Evolutionary conservation across 2,329 filamentous ascomycete species (phyloP).

Genomic region (Cordyceps pruinosa): DNA sequence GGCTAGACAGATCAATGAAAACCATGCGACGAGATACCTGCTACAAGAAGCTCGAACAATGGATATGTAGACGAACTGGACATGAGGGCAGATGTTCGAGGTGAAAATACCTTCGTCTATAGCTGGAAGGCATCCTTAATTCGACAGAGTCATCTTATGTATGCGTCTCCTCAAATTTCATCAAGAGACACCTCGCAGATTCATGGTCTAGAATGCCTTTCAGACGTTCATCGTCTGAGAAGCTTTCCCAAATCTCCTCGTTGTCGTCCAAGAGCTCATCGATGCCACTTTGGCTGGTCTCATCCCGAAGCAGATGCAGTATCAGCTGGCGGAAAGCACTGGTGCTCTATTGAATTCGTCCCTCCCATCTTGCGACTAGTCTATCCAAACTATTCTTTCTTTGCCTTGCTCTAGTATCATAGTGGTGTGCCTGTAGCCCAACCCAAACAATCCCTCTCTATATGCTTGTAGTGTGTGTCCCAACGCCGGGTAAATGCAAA

Average conservation of each 20-base stretch:
- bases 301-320: no score
- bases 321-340: no score
- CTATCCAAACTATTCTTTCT: no score
- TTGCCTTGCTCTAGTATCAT: no score
- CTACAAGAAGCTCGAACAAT: slow-evolving; percentile 14
- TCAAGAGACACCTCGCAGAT: slow-evolving; percentile 11
- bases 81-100: slow-evolving; percentile 6
- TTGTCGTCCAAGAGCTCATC: slow-evolving; percentile 13
- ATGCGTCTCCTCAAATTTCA: slow-evolving; percentile 13
- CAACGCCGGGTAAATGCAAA: no score
- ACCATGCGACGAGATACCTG: slow-evolving; percentile 7
- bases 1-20: no score
- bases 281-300: slow-evolving; percentile 1
- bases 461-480: no score
- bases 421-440: no score
- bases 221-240: slow-evolving; percentile 7
- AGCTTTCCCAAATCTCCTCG: slow-evolving; percentile 11
- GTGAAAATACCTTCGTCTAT: slow-evolving; percentile 5
- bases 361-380: no score
- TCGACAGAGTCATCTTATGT: slow-evolving; percentile 11
- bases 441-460: no score
- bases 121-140: slow-evolving; percentile 13
- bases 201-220: slow-evolving; percentile 7
- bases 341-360: no score
- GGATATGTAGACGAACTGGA: slow-evolving; percentile 11